Evolutionary conservation across 495 filamentous ascomycete species (phyloP).

Genomic region (Patellaria atrata): DNA sequence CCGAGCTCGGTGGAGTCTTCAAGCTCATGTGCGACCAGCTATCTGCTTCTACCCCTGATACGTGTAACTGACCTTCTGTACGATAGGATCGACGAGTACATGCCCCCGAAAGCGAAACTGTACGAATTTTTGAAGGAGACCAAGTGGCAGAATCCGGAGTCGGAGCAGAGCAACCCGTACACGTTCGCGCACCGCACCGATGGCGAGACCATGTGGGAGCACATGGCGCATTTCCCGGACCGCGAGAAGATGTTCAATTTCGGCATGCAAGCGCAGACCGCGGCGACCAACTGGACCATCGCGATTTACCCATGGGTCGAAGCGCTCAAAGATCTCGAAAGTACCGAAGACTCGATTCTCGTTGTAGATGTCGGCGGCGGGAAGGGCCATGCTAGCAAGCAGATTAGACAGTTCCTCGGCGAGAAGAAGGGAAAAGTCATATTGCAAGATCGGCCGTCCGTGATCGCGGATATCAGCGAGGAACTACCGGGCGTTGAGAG

Average conservation of each 20-base stretch:
- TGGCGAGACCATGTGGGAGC: constrained; percentile 14
- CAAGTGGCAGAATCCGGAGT: constrained; percentile 12
- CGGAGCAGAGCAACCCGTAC: constrained; percentile 13
- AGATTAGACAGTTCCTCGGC: constrained; percentile 3
- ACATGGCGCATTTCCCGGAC: constrained; percentile 8
- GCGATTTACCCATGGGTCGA: constrained; percentile 13
- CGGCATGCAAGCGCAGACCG: constrained; percentile 15
- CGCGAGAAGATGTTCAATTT: constrained; percentile 12
- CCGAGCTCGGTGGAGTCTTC: constrained; percentile 6
- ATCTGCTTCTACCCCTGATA: neutral
- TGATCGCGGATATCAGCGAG: constrained; percentile 6
- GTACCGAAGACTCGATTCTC: constrained; percentile 11
- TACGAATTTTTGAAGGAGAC: constrained; percentile 12
- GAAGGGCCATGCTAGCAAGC: constrained; percentile 11
- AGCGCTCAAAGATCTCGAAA: constrained; percentile 10
- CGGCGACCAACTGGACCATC: constrained; percentile 3
- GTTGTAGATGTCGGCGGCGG: constrained; percentile 21
- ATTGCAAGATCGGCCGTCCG: constrained; percentile 7
- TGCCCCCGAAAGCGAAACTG: constrained; percentile 3
- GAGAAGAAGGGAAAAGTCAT: constrained; percentile 4
- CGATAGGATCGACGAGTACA: constrained; percentile 14
- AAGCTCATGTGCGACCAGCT: neutral
- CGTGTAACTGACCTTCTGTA: no score
- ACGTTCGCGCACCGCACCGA: constrained; percentile 15
- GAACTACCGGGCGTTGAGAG: constrained; percentile 3